Evolutionary conservation across 2,329 filamentous ascomycete species (phyloP).

Genomic region (Penicillium sp.): DNA sequence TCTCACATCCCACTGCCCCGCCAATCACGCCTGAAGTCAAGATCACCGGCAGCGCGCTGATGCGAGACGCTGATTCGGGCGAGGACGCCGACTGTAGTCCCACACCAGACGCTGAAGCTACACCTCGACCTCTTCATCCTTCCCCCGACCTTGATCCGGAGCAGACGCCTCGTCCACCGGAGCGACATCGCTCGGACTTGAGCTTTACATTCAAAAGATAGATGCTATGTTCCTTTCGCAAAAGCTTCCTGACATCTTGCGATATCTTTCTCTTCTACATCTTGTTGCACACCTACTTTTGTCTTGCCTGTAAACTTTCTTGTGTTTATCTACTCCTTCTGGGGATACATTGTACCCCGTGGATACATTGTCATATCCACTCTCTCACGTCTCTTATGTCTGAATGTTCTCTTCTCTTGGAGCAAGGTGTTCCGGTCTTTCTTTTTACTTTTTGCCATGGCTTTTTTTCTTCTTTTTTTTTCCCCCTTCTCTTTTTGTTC

Average conservation of each 20-base stretch:
- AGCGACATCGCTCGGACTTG: slow-evolving; percentile 21
- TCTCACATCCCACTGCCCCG: slow-evolving; percentile 17
- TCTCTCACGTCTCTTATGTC: slow-evolving; percentile 27
- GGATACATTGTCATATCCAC: slow-evolving; percentile 19
- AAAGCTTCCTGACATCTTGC: not conserved
- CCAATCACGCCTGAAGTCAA: slow-evolving; percentile 23
- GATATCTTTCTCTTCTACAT: slow-evolving; percentile 13
- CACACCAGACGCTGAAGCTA: slow-evolving; percentile 32
- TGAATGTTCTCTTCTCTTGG: slow-evolving; percentile 14
- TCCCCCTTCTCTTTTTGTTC: not conserved
- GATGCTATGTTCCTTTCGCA: not conserved
- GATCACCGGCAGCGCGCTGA: slow-evolving; percentile 1
- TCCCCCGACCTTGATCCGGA: slow-evolving; percentile 27
- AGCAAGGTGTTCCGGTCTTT: slow-evolving; percentile 20
- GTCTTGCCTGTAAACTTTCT: slow-evolving; percentile 17
- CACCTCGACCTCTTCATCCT: slow-evolving; percentile 33
- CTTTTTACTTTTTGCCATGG: not conserved
- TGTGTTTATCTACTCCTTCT: slow-evolving; percentile 11
- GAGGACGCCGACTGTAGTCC: slow-evolving; percentile 21
- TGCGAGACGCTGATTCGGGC: slow-evolving; percentile 9
- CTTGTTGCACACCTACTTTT: slow-evolving; percentile 15
- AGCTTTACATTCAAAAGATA: slow-evolving; percentile 10
- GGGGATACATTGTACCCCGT: slow-evolving; percentile 6
- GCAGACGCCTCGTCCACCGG: slow-evolving; percentile 26
- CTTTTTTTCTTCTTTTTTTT: not conserved